A percentile compares a stretch with the other conserved stretches of the same genome.
These are phyloP conservation scores for Nitzschia sp. DNA, from an alignment of 108 stramenopile genomes.

Conservation along the genomic window DNA sequence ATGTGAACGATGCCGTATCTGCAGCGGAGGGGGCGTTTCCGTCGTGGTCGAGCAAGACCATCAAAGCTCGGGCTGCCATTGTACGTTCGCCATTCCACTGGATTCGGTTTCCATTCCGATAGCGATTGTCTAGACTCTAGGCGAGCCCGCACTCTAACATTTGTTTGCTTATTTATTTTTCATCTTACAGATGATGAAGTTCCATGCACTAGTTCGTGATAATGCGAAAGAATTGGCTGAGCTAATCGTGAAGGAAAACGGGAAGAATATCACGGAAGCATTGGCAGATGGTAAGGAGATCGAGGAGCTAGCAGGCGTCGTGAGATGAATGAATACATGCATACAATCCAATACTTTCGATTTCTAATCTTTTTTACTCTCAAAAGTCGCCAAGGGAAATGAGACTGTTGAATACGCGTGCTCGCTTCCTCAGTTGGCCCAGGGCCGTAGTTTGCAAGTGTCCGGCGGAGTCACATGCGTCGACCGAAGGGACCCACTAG, in stretches of 20 bases:
- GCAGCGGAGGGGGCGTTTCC: slow-evolving; percentile 80
- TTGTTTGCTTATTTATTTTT: neutral
- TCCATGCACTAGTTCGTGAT: slow-evolving; percentile 80
- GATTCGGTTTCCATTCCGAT: no score
- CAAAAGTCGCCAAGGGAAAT: slow-evolving; percentile 91
- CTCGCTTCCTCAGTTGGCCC: slow-evolving; percentile 86
- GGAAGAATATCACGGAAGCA: slow-evolving; percentile 97
- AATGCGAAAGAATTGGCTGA: slow-evolving; percentile 86
- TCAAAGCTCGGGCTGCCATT: slow-evolving; percentile 86
- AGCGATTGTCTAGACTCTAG: no score
- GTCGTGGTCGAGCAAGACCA: slow-evolving; percentile 69
- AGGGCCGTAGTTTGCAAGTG: slow-evolving; percentile 76
- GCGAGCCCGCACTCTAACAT: neutral
- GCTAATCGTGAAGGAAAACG: slow-evolving; percentile 92
- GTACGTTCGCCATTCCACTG: no score
- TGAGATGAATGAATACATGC: neutral
- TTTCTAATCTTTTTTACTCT: neutral
- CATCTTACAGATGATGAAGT: slow-evolving; percentile 79
- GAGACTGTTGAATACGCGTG: slow-evolving; percentile 99
- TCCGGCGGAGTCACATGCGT: slow-evolving; percentile 73
- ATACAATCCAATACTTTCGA: neutral
- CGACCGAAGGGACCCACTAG: slow-evolving; percentile 88
- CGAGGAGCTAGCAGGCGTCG: no score
- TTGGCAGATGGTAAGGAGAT: slow-evolving; percentile 76
- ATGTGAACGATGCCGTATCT: slow-evolving; percentile 79